Percentiles rank a stretch among this genome's conserved stretches.
phyloP scores from a whole-genome alignment of 2,329 filamentous ascomycete genomes.

The Capronia epimyces region DNA sequence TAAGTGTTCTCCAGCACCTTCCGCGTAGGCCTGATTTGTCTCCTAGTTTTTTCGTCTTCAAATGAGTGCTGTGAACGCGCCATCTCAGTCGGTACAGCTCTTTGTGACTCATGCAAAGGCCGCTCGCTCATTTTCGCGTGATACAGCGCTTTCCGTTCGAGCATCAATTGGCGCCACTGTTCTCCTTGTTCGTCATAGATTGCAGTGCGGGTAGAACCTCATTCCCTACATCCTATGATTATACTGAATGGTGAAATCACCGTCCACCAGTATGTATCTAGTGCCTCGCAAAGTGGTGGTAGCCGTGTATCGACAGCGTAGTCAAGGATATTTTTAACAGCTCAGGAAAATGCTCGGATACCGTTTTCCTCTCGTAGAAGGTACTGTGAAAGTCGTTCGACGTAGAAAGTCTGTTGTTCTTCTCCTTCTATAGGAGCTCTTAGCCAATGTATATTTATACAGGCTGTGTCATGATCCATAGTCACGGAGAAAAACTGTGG shows the following conservation, averaged over 20 bases:
- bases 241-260: too few species aligned
- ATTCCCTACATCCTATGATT: neutral
- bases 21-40: neutral
- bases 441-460: slow-evolving; percentile 21
- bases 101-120: neutral
- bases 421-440: slow-evolving; percentile 9
- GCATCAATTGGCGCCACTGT: neutral
- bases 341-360: slow-evolving; percentile 20
- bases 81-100: neutral
- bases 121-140: neutral
- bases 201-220: neutral
- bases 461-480: slow-evolving; percentile 11
- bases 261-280: neutral
- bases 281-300: slow-evolving; percentile 12
- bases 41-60: neutral
- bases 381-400: slow-evolving; percentile 10
- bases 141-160: neutral
- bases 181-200: neutral
- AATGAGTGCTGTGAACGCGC: neutral
- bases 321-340: slow-evolving; percentile 24
- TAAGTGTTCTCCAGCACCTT: neutral
- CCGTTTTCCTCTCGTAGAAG: slow-evolving; percentile 9
- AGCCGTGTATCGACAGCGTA: slow-evolving; percentile 9
- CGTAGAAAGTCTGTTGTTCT: slow-evolving; percentile 18
- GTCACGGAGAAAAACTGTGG: slow-evolving; percentile 19